Evolutionary conservation across 306 rosid genomes (phyloP).

Genomic region (Pueraria montana): DNA sequence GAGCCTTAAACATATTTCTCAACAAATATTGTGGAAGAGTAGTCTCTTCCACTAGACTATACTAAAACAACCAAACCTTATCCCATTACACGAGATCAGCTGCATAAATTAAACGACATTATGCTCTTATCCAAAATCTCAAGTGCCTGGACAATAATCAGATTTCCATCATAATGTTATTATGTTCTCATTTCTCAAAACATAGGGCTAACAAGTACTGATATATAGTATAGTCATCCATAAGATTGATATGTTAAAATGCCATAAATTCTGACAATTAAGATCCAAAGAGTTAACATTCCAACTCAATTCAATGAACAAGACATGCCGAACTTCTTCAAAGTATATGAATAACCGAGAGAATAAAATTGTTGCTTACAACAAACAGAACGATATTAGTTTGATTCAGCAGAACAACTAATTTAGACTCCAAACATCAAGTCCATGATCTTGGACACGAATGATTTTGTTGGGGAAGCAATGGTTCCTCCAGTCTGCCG

Average conservation of each 20-base stretch:
- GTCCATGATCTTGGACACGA: slow-evolving; percentile 89
- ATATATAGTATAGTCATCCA: slow-evolving; percentile 3
- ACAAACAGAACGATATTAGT: slow-evolving; percentile 33
- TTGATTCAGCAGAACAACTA: slow-evolving; percentile 45
- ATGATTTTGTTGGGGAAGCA: slow-evolving; percentile 94
- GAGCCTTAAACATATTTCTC: too few species aligned
- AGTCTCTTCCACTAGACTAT: too few species aligned
- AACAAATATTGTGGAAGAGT: too few species aligned
- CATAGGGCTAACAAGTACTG: slow-evolving; percentile 26
- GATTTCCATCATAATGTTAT: slow-evolving; percentile 23
- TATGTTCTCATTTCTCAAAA: slow-evolving; percentile 34
- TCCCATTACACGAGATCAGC: neutral
- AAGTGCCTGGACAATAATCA: slow-evolving; percentile 7
- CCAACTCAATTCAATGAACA: slow-evolving; percentile 42
- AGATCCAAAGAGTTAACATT: slow-evolving; percentile 32
- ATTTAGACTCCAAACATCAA: slow-evolving; percentile 94
- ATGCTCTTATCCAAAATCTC: slow-evolving; percentile 13
- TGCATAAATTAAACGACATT: neutral
- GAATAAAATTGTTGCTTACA: slow-evolving; percentile 48
- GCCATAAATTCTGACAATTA: slow-evolving; percentile 36
- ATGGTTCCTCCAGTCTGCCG: slow-evolving; percentile 85
- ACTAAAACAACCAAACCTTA: neutral
- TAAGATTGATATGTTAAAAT: slow-evolving; percentile 26
- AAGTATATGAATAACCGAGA: slow-evolving; percentile 37
- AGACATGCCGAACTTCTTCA: slow-evolving; percentile 37